Percentiles rank a stretch among this genome's conserved stretches.
Conservation (phyloP, 345 rosid genomes). For the Nasturtium officinale region DNA sequence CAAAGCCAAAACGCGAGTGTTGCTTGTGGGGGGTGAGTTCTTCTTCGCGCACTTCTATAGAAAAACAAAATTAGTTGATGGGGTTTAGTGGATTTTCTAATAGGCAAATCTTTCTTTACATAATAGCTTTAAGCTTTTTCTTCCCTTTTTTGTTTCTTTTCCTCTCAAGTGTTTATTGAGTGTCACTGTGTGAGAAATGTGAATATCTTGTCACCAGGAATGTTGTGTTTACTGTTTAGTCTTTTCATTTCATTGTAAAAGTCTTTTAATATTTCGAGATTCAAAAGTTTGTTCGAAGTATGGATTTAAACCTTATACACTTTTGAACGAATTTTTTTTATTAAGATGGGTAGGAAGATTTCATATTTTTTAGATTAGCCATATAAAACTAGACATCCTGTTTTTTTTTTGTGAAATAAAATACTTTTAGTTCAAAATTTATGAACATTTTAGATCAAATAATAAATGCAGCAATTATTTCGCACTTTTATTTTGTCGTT, state of each 20-base stretch:
- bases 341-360: neutral
- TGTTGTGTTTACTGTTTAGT: neutral
- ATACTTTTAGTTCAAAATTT: neutral
- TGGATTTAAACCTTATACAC: neutral
- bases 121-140: constrained; percentile 16
- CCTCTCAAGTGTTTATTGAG: neutral
- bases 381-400: neutral
- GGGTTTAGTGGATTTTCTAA: constrained; percentile 4
- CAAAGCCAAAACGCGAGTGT: constrained; percentile 26
- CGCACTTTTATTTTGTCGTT: too few species aligned
- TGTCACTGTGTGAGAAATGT: neutral
- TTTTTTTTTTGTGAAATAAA: too few species aligned
- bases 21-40: constrained; percentile 30
- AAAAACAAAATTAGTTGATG: neutral
- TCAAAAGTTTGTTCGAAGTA: neutral
- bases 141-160: neutral
- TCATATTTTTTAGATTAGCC: too few species aligned
- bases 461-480: neutral
- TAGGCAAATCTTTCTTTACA: constrained; percentile 1
- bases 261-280: neutral
- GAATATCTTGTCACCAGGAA: neutral
- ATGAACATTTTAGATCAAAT: neutral
- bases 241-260: constrained; percentile 3
- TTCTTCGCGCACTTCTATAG: constrained; percentile 32
- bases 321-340: neutral